These are phyloP conservation scores for Phytophthora syringae DNA, from an alignment of 352 stramenopile genomes.

Conservation along the genomic window DNA sequence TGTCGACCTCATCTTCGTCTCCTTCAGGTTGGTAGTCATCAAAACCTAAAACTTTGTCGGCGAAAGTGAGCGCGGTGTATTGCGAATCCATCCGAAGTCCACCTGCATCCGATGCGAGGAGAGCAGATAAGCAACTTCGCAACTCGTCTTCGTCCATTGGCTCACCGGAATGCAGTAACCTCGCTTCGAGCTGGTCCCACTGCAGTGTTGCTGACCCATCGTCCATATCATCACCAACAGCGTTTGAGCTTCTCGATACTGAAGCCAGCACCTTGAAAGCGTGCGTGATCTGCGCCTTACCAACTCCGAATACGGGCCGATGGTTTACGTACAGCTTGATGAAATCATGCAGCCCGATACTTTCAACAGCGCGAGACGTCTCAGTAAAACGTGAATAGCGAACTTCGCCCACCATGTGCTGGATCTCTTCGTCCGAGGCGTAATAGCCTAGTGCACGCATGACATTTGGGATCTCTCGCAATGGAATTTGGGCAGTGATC, in stretches of 20 bases:
- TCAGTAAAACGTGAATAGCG: conserved; percentile 84
- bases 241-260: conserved; percentile 1
- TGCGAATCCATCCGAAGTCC: conserved; percentile 47
- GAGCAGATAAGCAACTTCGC: conserved; percentile 73
- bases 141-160: conserved; percentile 85
- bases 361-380: conserved; percentile 73
- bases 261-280: conserved; percentile 68
- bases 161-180: conserved; percentile 77
- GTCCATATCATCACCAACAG: conserved; percentile 1
- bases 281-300: conserved; percentile 78
- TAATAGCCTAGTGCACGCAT: conserved; percentile 94
- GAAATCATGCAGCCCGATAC: conserved; percentile 74
- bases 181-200: conserved; percentile 73
- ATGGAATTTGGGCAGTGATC: conserved; percentile 75
- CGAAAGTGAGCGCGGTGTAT: conserved; percentile 76
- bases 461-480: conserved; percentile 92
- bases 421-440: conserved; percentile 91
- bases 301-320: conserved; percentile 87
- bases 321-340: conserved; percentile 95
- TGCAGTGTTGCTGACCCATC: conserved; percentile 34
- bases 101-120: conserved; percentile 50
- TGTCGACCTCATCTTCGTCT: not conserved
- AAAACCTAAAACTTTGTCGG: conserved; percentile 89
- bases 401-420: conserved; percentile 90
- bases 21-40: conserved; percentile 69